phyloP scores from a whole-genome alignment of 805 yeast species.

The Candida schatavii region DNA sequence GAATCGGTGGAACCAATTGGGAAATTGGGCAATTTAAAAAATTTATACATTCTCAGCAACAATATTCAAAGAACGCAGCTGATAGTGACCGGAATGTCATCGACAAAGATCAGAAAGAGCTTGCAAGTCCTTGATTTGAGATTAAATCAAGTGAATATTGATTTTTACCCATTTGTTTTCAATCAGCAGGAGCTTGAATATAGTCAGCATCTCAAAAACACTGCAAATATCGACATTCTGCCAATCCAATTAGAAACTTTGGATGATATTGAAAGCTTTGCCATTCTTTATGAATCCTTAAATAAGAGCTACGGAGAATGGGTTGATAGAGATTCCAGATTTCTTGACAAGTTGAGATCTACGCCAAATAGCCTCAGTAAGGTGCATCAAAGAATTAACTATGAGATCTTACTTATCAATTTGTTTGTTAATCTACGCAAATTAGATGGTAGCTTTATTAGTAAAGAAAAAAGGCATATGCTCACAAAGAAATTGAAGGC shows the following conservation, averaged over 20 bases:
- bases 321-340: slow-evolving; percentile 35
- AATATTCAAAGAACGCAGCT: slow-evolving; percentile 32
- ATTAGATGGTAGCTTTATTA: slow-evolving; percentile 34
- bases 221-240: slow-evolving; percentile 15
- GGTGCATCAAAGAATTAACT: slow-evolving; percentile 25
- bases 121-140: slow-evolving; percentile 45
- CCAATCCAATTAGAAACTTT: slow-evolving; percentile 44
- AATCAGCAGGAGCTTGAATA: slow-evolving; percentile 40
- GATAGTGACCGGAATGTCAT: slow-evolving; percentile 29
- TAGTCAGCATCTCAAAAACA: slow-evolving; percentile 11
- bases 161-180: slow-evolving; percentile 53
- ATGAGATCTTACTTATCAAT: slow-evolving; percentile 33
- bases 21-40: slow-evolving; percentile 31
- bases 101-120: slow-evolving; percentile 20
- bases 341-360: slow-evolving; percentile 20
- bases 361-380: slow-evolving; percentile 11
- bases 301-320: slow-evolving; percentile 36
- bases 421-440: slow-evolving; percentile 30
- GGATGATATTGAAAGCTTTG: slow-evolving; percentile 53
- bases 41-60: slow-evolving; percentile 46
- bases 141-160: slow-evolving; percentile 46
- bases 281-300: slow-evolving; percentile 44
- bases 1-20: slow-evolving; percentile 31
- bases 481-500: slow-evolving; percentile 7
- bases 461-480: slow-evolving; percentile 13